These are phyloP conservation scores for Colletotrichum spinosum DNA, from an alignment of 2,329 filamentous ascomycete genomes.

Conservation along the genomic window DNA sequence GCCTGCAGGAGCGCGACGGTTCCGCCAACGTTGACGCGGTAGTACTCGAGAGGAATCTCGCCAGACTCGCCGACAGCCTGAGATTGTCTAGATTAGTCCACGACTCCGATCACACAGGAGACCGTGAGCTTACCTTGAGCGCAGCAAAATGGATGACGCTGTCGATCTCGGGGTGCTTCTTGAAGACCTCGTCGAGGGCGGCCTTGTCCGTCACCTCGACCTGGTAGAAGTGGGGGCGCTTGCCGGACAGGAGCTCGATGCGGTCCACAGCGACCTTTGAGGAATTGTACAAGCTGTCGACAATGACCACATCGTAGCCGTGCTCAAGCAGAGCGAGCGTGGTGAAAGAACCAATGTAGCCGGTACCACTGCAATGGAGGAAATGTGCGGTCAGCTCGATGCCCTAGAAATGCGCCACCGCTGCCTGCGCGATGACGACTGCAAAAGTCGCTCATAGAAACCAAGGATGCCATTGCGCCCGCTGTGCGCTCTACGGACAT, in stretches of 20 bases:
- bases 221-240: constrained; percentile 86
- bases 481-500: too few species aligned
- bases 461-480: neutral
- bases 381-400: constrained; percentile 22
- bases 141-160: constrained; percentile 99
- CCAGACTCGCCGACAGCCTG: constrained; percentile 97
- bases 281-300: constrained; percentile 98
- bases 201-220: constrained; percentile 89
- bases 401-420: constrained; percentile 18
- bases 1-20: constrained; percentile 86
- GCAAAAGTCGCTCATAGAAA: constrained; percentile 1
- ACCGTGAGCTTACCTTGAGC: constrained; percentile 77
- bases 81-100: neutral
- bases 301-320: constrained; percentile 95
- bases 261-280: constrained; percentile 91
- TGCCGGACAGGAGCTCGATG: constrained; percentile 93
- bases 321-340: constrained; percentile 90
- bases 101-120: neutral
- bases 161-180: constrained; percentile 91
- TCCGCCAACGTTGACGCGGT: constrained; percentile 94
- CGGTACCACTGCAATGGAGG: constrained; percentile 79
- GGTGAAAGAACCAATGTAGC: constrained; percentile 99
- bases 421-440: constrained; percentile 8
- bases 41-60: constrained; percentile 97
- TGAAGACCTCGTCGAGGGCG: constrained; percentile 87